Conservation (phyloP, 805 yeast species). For the Wickerhamiella occidentalis region DNA sequence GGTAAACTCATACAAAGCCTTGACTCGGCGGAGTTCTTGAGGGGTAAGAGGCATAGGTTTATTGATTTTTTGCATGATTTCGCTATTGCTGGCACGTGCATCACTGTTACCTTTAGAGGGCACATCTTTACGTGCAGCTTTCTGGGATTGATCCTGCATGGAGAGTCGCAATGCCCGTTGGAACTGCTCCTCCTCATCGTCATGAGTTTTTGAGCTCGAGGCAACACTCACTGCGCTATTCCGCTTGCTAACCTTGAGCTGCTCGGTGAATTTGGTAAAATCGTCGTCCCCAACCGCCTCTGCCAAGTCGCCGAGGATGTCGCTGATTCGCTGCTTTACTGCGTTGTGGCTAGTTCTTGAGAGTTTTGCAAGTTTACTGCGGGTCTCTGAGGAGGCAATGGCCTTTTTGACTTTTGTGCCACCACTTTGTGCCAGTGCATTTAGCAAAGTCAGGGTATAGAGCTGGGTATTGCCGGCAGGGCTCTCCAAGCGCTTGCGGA, state of each 20-base stretch:
- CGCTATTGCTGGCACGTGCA: not conserved
- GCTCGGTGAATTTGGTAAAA: constrained; percentile 50
- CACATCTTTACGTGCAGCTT: not conserved
- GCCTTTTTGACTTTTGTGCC: constrained; percentile 56
- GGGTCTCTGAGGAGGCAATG: constrained; percentile 46
- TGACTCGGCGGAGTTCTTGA: constrained; percentile 33
- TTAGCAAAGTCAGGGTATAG: constrained; percentile 40
- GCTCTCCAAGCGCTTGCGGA: constrained; percentile 39
- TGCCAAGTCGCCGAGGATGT: constrained; percentile 55
- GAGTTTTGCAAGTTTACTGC: constrained; percentile 37
- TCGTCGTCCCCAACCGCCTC: constrained; percentile 69
- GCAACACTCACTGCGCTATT: not conserved
- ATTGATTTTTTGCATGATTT: constrained; percentile 8
- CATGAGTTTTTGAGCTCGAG: constrained; percentile 14
- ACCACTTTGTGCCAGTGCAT: constrained; percentile 63
- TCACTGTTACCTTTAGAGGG: not conserved
- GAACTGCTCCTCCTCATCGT: constrained; percentile 47
- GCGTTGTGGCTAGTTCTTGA: constrained; percentile 46
- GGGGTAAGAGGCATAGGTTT: constrained; percentile 11
- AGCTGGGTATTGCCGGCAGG: constrained; percentile 53
- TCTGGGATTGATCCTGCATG: constrained; percentile 13
- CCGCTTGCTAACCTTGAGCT: not conserved
- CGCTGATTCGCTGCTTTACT: constrained; percentile 54
- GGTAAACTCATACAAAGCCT: constrained; percentile 71
- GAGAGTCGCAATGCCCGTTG: constrained; percentile 20